A percentile compares a stretch with the other conserved stretches of the same genome.
These are phyloP conservation scores for Neurospora sp. DNA, from an alignment of 495 filamentous ascomycete species.

Conservation along the genomic window DNA sequence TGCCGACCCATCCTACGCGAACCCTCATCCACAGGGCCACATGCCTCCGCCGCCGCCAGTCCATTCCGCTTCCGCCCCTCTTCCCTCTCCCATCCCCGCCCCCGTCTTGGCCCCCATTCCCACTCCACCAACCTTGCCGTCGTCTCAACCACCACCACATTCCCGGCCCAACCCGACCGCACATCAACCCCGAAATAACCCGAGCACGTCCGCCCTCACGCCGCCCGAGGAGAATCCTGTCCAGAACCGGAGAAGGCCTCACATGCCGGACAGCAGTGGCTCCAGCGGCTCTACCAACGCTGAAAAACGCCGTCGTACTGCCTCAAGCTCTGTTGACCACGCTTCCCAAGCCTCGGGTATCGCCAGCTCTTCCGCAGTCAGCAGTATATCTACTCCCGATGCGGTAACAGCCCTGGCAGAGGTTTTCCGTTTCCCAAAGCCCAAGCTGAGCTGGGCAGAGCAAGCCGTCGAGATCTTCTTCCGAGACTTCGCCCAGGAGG, in stretches of 20 bases:
- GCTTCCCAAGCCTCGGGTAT: background rate
- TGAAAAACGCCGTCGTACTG: conserved; percentile 36
- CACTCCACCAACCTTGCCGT: conserved; percentile 2
- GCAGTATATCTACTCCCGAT: background rate
- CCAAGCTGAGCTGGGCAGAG: conserved; percentile 30
- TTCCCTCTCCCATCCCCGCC: background rate
- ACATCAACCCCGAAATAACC: conserved; percentile 3
- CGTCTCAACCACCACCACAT: conserved; percentile 6
- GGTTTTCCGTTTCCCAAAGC: conserved; percentile 11
- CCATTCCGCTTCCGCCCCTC: background rate
- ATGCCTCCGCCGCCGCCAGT: conserved; percentile 9
- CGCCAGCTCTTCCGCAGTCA: conserved; percentile 14
- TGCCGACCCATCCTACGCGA: conserved; percentile 13
- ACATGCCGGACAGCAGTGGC: conserved; percentile 9
- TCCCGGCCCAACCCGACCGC: conserved; percentile 9
- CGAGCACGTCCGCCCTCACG: conserved; percentile 31
- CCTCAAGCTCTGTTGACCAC: conserved; percentile 14
- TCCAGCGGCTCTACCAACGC: conserved; percentile 4
- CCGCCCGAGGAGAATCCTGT: conserved; percentile 37
- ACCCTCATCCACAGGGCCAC: conserved; percentile 12
- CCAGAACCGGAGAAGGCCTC: conserved; percentile 25
- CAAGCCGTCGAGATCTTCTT: conserved; percentile 43
- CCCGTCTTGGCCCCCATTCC: background rate
- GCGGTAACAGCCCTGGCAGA: conserved; percentile 24
- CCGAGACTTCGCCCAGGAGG: conserved; percentile 36